Base-by-base conservation (phyloP, 139 green algal species). In the Chlamydomonas sp. region DNA sequence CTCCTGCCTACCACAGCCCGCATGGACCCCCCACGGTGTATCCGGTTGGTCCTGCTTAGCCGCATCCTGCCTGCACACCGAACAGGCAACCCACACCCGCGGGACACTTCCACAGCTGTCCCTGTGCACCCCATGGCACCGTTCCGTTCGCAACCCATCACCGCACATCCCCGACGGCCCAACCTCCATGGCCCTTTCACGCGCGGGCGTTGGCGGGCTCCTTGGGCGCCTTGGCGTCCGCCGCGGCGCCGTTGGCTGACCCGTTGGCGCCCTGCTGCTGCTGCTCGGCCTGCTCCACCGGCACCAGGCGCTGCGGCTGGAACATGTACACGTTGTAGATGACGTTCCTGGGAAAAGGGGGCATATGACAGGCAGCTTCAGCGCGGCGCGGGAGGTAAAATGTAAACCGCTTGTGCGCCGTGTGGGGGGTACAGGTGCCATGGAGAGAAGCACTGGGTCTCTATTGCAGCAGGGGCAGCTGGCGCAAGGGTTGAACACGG, bases 291-390 rank as follows among this genome's bases (percentile, higher is more conserved):
- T 85, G 86, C 17, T 89, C 77, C 3, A 62, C 74, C 0, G 67
- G 73, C 68, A 78, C 80, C 0, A 94, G 73, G 4, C 91, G 88
- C 84, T 91, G 84, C 63, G 95, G 94, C 80, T 96, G 86, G 90
- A 99, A 98, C 84, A 96, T 84, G 89, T 98, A 99, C 1, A 99
- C 95, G 83, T 98, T 99, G 95, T 99, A 99, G 86, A 99, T 99
- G 75, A 98, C 96, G 80, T 99, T 99, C 49, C 98, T 79, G 85
- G 8, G 71, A 61, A 18, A 20, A 1, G 20, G 9, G 8, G 62
- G 20, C 20, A 18, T 9, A 5, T 57, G 75, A 18, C 31, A 58
- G 75, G 57, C 68, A 74, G 14, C 0, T 49, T 49, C 31, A 49
- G 31, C 31, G 31, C 31, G 31, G 31, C 31, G 31, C 0, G 31